Conservation (phyloP, 352 stramenopile genomes). For the Nothophytophthora sp. region DNA sequence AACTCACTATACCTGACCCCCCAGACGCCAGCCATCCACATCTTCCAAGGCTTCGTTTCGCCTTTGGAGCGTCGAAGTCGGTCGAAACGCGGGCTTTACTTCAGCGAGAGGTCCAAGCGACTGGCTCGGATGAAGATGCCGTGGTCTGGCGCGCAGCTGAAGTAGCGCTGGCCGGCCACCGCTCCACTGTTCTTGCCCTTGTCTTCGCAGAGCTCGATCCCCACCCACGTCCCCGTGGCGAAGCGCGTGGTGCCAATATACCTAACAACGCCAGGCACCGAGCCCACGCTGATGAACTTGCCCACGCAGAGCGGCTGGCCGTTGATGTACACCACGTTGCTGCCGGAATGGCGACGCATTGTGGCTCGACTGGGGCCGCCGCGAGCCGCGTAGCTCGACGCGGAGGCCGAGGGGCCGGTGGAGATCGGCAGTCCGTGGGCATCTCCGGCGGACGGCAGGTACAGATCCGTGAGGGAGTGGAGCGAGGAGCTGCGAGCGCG, state of each 20-base stretch:
- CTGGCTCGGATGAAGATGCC: conserved; percentile 76
- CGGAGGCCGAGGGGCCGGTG: not conserved
- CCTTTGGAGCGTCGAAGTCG: too few relatives aligned
- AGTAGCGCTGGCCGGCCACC: conserved; percentile 64
- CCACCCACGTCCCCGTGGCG: conserved; percentile 64
- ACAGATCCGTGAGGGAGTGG: conserved; percentile 49
- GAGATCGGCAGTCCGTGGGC: conserved; percentile 17
- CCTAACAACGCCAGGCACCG: conserved; percentile 59
- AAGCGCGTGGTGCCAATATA: conserved; percentile 73
- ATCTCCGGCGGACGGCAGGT: conserved; percentile 25
- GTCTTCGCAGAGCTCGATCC: conserved; percentile 59
- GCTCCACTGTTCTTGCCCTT: conserved; percentile 71
- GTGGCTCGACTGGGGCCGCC: conserved; percentile 5
- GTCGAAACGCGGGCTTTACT: conserved; percentile 16
- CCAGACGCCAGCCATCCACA: too few relatives aligned
- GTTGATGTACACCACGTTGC: conserved; percentile 45
- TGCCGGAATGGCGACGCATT: conserved; percentile 40
- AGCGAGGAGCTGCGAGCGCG: conserved; percentile 44
- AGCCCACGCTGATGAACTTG: conserved; percentile 58
- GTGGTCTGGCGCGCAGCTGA: conserved; percentile 50
- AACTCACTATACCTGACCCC: too few relatives aligned
- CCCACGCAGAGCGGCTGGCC: conserved; percentile 42
- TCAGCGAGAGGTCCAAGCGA: conserved; percentile 42
- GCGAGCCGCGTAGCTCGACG: conserved; percentile 4
- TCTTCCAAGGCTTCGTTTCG: too few relatives aligned